Percentiles rank a stretch among this genome's conserved stretches.
phyloP scores from a whole-genome alignment of 192 early-diverging fungal species.

The Gonapodya sp. region DNA sequence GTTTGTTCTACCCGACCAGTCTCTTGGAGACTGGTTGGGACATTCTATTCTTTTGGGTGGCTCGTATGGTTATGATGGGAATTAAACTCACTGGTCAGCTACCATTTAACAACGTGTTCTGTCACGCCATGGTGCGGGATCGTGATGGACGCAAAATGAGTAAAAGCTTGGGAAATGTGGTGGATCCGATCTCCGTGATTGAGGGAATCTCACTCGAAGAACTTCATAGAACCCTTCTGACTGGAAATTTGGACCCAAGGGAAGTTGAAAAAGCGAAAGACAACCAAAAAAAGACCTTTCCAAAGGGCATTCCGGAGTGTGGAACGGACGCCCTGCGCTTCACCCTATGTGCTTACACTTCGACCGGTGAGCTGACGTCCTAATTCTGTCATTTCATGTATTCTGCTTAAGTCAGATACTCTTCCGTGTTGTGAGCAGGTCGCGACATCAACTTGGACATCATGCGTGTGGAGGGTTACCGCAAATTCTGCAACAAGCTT shows the following conservation, averaged over 20 bases:
- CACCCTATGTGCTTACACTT: constrained; percentile 66
- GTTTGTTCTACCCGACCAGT: constrained; percentile 80
- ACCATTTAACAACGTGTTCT: constrained; percentile 91
- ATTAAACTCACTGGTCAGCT: constrained; percentile 90
- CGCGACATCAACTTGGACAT: constrained; percentile 92
- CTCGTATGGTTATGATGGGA: constrained; percentile 98
- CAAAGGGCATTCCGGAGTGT: constrained; percentile 95
- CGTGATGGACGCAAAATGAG: constrained; percentile 98
- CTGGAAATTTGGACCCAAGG: constrained; percentile 80
- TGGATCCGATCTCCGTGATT: constrained; percentile 95
- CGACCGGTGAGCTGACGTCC: constrained; percentile 29
- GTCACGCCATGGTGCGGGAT: constrained; percentile 97
- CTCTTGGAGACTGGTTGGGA: constrained; percentile 97
- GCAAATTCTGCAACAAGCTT: constrained; percentile 99
- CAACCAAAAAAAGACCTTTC: constrained; percentile 80
- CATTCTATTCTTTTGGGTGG: constrained; percentile 99
- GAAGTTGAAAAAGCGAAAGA: constrained; percentile 82
- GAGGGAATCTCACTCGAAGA: constrained; percentile 75
- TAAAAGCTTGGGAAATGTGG: constrained; percentile 93
- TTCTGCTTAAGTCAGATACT: constrained; percentile 6
- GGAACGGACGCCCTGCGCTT: constrained; percentile 93
- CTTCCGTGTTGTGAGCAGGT: constrained; percentile 23
- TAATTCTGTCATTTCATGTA: not conserved
- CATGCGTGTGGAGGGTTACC: constrained; percentile 92
- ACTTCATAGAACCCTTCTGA: constrained; percentile 65